Conservation (phyloP, 75 land plant species). For the Cupressus sempervirens region DNA sequence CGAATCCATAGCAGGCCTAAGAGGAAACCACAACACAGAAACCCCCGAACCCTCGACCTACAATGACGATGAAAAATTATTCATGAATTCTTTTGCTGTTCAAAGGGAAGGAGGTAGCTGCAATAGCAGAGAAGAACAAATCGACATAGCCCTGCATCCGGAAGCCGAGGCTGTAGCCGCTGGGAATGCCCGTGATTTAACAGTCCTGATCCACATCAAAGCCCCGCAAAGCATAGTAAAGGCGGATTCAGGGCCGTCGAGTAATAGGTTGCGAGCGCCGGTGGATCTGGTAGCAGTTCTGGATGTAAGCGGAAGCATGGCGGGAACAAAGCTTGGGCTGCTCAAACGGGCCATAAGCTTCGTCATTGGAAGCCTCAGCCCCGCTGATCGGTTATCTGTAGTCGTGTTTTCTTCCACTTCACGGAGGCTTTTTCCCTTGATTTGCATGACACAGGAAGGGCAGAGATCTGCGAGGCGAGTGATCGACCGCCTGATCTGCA, state of each 20-base stretch:
- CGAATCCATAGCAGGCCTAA: too few relatives aligned
- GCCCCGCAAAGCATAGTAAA: constrained; percentile 27
- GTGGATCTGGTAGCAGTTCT: constrained; percentile 33
- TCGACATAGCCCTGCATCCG: constrained; percentile 12
- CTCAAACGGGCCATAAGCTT: constrained; percentile 30
- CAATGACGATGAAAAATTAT: too few relatives aligned
- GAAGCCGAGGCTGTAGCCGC: constrained; percentile 43
- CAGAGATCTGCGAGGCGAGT: constrained; percentile 16
- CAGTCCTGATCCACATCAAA: constrained; percentile 42
- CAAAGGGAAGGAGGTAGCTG: constrained; percentile 8
- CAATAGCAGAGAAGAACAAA: not conserved
- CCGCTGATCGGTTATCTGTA: constrained; percentile 27
- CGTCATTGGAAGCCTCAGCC: constrained; percentile 26
- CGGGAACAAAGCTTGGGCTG: constrained; percentile 28
- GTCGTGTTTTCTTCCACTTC: constrained; percentile 27
- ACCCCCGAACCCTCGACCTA: too few relatives aligned
- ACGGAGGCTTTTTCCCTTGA: constrained; percentile 23
- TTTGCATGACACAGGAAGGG: constrained; percentile 25
- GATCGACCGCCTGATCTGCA: constrained; percentile 21
- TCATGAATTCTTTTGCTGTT: too few relatives aligned
- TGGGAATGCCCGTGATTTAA: constrained; percentile 35
- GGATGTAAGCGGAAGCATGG: constrained; percentile 34
- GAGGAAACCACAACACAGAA: too few relatives aligned
- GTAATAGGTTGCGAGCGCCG: constrained; percentile 5
- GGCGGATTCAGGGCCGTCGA: not conserved